phyloP scores from a whole-genome alignment of 2,329 filamentous ascomycete genomes.

The Cordyceps farinosa region DNA sequence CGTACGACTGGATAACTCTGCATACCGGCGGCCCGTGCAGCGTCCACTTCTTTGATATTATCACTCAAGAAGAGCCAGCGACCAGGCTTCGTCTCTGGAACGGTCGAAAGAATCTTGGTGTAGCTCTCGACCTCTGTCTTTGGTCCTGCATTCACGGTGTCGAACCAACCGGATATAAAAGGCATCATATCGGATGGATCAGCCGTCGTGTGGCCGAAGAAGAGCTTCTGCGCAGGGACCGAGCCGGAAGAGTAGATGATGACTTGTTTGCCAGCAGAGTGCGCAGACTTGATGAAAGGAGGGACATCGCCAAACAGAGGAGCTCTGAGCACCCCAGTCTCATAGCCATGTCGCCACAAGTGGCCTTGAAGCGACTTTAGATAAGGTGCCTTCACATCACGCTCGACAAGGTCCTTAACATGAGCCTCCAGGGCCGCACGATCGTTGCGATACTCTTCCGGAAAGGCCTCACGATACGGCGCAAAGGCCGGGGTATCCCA shows the following conservation, averaged over 20 bases:
- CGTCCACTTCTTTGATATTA: conserved; percentile 66
- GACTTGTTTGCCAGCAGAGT: conserved; percentile 51
- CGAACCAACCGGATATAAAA: conserved; percentile 66
- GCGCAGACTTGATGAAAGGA: conserved; percentile 59
- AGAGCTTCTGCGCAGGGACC: conserved; percentile 73
- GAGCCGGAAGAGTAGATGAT: conserved; percentile 82
- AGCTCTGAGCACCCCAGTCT: conserved; percentile 63
- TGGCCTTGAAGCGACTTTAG: conserved; percentile 77
- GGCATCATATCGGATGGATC: conserved; percentile 56
- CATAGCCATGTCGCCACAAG: conserved; percentile 73
- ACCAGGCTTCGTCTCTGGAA: conserved; percentile 41
- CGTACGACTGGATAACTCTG: conserved; percentile 58
- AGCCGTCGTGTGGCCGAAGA: conserved; percentile 66
- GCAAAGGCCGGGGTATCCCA: conserved; percentile 65
- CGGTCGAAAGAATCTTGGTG: conserved; percentile 51
- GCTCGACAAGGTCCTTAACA: conserved; percentile 65
- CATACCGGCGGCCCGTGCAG: conserved; percentile 61
- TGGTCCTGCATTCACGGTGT: conserved; percentile 74
- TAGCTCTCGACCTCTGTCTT: conserved; percentile 70
- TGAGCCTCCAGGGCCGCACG: conserved; percentile 61
- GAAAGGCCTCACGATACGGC: conserved; percentile 68
- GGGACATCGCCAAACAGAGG: conserved; percentile 73
- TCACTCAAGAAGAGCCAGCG: conserved; percentile 78
- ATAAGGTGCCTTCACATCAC: conserved; percentile 72
- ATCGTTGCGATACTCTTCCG: conserved; percentile 56